Base-by-base conservation (phyloP, 345 rosid species). In the Euphorbia lathyris region DNA sequence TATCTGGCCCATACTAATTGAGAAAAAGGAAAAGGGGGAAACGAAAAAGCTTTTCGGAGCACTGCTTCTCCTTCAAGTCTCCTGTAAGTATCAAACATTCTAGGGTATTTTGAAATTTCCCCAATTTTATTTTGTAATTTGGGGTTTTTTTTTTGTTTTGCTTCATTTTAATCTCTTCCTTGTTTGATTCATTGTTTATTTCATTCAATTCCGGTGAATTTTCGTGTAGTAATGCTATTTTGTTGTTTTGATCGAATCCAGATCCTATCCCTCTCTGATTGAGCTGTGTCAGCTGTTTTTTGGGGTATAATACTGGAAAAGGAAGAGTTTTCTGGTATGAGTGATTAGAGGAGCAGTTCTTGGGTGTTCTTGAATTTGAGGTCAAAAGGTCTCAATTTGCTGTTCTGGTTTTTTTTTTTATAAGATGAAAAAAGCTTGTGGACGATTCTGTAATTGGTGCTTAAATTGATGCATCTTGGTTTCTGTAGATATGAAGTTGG, bases 181-280 rank as follows among this genome's bases (percentile, higher is more conserved):
- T 43, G 3, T 55, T 30, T 3, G 23, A 30, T 16, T 60, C 60
- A 68, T 38, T n/a, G 19, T 19, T 38, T 9, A 6, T 13, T 61
- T 66, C 19, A 9, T 50, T 32, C n/a, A 52, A 0, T 65, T 29
- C 42, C 9, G 10, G 7, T 45, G 30, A 8, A 22, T 14, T 29
- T 56, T 30, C 59, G 45, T 22, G 19, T 12, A 56, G 13, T 27
- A 20, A 68, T 65, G 32, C 27, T 78, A 25, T 25, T 65, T 76
- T 65, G 75, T 43, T 73, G 77, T 68, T 69, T 71, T 58, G 69
- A 70, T 79, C 30, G 47, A 72, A 66, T 71, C 76, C 81, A 74
- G 81, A 69, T 77, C 77, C 40, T 74, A 66, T 25, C 20, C 26
- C 64, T 40, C 42, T 19, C 58, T 69, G 80, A 67, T 36, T 62